Evolutionary conservation across 495 filamentous ascomycete species (phyloP), one percentile per base, ranked within the genome.

Genomic region (Penicillium turbatum): DNA sequence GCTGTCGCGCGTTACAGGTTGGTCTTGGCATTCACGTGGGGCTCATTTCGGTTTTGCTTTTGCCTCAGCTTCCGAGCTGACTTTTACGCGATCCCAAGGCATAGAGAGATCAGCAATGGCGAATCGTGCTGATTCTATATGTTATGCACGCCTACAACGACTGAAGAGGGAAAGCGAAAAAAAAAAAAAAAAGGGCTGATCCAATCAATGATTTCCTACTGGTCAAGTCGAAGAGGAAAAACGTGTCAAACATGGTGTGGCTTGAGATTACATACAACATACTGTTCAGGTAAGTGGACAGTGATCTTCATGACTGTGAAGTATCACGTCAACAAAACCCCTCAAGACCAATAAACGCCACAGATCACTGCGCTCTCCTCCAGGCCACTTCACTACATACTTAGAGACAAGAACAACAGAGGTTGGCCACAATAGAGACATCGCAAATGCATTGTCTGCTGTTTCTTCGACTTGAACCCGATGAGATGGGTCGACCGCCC

Each of bases 1-100:
- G 52, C 56, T 41, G 63, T 71, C 72, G 69, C 57, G 68, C 46
- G 67, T 67, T 63, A 65, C 62, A 65, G 56, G 45, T 51, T 53
- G 26, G 31, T 42, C 71, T 71, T 71, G 71, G 71, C 68, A 50
- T 51, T 59, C 50, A 24, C n/a, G 27, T 49, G 34, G 60, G 57
- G 62, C 68, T 62, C 57, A 53, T 31, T n/a, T 51, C 43, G 62
- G 60, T 55, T 66, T 55, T 35, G 53, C 55, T 51, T 60, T 60
- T 51, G 51, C 59, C 43, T 57, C 55, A 59, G n/a, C n/a, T n/a
- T n/a, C n/a, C n/a, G n/a, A n/a, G n/a, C n/a, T n/a, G n/a, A 13
- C 19, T 48, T 24, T 5, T 17, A 21, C 29, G 13, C 3, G 49
- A 53, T 11, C 6, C 32, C 29, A n/a, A n/a, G n/a, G n/a, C 40